Evolutionary conservation across 768 basidiomycete genomes (phyloP).

Genomic region (Brasilioporus rufonigricans): DNA sequence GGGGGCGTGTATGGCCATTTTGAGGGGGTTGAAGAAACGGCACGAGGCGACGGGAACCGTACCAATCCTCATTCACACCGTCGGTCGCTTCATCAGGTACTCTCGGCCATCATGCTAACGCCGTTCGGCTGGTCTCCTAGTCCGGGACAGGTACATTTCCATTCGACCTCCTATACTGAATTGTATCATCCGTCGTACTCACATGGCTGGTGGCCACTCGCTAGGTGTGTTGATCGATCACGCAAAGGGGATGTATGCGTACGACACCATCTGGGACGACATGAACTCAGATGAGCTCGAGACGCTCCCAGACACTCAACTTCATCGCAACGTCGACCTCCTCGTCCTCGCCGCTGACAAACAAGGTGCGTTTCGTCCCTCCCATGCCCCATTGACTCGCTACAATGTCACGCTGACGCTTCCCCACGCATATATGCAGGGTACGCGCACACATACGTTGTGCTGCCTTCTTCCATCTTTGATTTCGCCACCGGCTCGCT

Average conservation of each 20-base stretch:
- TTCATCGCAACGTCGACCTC: constrained; percentile 49
- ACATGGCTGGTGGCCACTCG: too few species aligned
- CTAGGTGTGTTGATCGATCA: constrained; percentile 43
- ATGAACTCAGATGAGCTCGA: constrained; percentile 45
- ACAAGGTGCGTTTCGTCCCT: neutral
- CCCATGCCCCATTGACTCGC: neutral
- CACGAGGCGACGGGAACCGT: constrained; percentile 39
- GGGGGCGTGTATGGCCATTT: constrained; percentile 40
- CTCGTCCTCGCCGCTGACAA: constrained; percentile 43
- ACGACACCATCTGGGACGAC: constrained; percentile 47
- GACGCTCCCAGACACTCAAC: constrained; percentile 39
- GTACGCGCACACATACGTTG: neutral
- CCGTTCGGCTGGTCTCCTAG: too few species aligned
- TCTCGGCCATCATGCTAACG: neutral
- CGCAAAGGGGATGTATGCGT: constrained; percentile 38
- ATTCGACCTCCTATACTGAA: too few species aligned
- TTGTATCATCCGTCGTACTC: too few species aligned
- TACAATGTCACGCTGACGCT: neutral
- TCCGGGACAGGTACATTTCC: too few species aligned
- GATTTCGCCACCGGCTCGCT: constrained; percentile 38
- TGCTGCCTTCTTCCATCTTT: neutral
- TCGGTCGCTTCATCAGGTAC: constrained; percentile 23
- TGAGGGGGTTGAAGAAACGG: constrained; percentile 50
- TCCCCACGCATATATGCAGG: neutral
- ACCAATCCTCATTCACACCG: constrained; percentile 58